Base-by-base conservation (phyloP, 345 rosid species). In the Eucalyptus polyanthemos region DNA sequence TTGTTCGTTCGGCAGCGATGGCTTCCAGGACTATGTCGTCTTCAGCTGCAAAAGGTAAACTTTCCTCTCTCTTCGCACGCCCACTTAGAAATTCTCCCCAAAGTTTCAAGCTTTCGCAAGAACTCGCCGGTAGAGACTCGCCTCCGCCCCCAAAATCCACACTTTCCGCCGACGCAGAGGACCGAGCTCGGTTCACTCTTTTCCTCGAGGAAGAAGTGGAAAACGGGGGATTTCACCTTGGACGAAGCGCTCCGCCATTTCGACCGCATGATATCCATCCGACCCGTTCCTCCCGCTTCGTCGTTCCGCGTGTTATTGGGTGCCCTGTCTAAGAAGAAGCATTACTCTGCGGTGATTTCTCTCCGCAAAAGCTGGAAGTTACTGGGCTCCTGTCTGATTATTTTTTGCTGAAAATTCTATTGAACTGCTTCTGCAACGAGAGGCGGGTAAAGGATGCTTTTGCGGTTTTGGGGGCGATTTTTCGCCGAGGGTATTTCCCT, bases 391-490 rank as follows among this genome's bases (percentile, higher is more conserved):
- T 87, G 31, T 69, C 72, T 34, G 88, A 89, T 89, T 90, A 87
- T 56, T 50, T 89, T 86, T 65, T 90, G 16, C 88, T 93, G 87
- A 92, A 90, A 45, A 81, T 91, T 53, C 54, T 93, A 88, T 47
- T 91, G 44, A 90, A 89, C 88, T 92, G 90, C 65, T 88, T 90
- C 40, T 92, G 91, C 34, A 54, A 60, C 60, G 80, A 47, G 80
- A 62, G 60, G 29, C 87, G 89, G 67, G 76, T 87, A n/a, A 6
- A 72, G 45, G 92, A 76, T 62, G 92, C 92, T 42, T 86, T 92
- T 67, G 58, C 87, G 34, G 93, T 89, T 62, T 86, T 92, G 13
- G 92, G 92, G n/a, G 34, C 47, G 81, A 91, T 93, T 60, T 89
- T 91, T 53, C 90, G 93, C 56, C 27, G 89, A 8, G 91, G 92